Percentiles rank a stretch among this genome's conserved stretches.
Conservation (phyloP, 345 rosid species). For the Chamaenerion angustifolium region DNA sequence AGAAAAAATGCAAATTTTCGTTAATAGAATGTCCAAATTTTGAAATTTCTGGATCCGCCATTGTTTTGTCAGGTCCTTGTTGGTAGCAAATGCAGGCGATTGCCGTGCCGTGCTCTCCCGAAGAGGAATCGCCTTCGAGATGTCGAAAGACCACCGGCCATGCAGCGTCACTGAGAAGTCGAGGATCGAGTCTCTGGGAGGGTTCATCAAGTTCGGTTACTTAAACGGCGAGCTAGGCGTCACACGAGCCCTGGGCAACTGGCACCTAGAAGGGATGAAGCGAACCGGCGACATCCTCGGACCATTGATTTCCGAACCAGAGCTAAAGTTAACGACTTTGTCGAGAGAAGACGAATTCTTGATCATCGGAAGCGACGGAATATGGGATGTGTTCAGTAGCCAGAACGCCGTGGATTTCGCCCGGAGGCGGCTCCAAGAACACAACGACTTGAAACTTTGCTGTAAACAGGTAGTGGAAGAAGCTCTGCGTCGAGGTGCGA, state of each 20-base stretch:
- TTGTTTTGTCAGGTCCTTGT: slow-evolving; percentile 32
- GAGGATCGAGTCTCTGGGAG: slow-evolving; percentile 59
- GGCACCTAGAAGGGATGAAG: slow-evolving; percentile 67
- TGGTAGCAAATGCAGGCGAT: slow-evolving; percentile 94
- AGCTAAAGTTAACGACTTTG: slow-evolving; percentile 41
- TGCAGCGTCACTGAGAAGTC: slow-evolving; percentile 37
- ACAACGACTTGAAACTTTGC: slow-evolving; percentile 54
- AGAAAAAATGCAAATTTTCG: too few relatives aligned
- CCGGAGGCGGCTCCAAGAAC: slow-evolving; percentile 55
- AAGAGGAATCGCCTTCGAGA: slow-evolving; percentile 43
- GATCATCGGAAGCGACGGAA: slow-evolving; percentile 67
- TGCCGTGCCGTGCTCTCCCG: slow-evolving; percentile 72
- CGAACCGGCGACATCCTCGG: slow-evolving; percentile 23
- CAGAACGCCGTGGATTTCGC: slow-evolving; percentile 70
- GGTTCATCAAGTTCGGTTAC: slow-evolving; percentile 47
- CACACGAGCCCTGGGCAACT: slow-evolving; percentile 72
- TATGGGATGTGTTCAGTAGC: slow-evolving; percentile 75
- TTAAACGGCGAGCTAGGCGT: slow-evolving; percentile 63
- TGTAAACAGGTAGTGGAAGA: slow-evolving; percentile 65
- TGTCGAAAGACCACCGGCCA: slow-evolving; percentile 75
- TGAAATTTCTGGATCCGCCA: not conserved
- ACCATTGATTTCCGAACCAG: slow-evolving; percentile 76
- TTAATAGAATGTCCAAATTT: not conserved
- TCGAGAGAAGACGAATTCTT: slow-evolving; percentile 71
- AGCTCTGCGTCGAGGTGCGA: slow-evolving; percentile 49